phyloP scores from a whole-genome alignment of 306 rosid genomes.

The peach (Prunus persica) region Prunus_persica_NCBIv2 NC_034012.1:6006501-6007000 shows the following conservation, averaged over 20 bases:
- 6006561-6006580: too few relatives aligned
- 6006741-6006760: not conserved
- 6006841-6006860: constrained; percentile 95
- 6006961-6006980: constrained; percentile 9
- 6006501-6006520: too few relatives aligned
- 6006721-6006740: not conserved
- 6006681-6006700: not conserved
- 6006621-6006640: too few relatives aligned
- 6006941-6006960: constrained; percentile 6
- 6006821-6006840: constrained; percentile 97
- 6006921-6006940: constrained; percentile 21
- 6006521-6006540: too few relatives aligned
- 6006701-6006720: not conserved
- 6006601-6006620: too few relatives aligned
- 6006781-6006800: constrained; percentile 27
- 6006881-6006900: constrained; percentile 68
- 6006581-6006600: too few relatives aligned
- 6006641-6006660: not conserved
- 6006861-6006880: constrained; percentile 85
- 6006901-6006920: constrained; percentile 84
- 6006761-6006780: constrained; percentile 6
- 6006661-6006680: not conserved
- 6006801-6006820: constrained; percentile 98
- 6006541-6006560: too few relatives aligned
- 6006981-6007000: constrained; percentile 28